phyloP scores from a whole-genome alignment of 768 basidiomycete genomes.

The Kwoniella heveanensis region DNA sequence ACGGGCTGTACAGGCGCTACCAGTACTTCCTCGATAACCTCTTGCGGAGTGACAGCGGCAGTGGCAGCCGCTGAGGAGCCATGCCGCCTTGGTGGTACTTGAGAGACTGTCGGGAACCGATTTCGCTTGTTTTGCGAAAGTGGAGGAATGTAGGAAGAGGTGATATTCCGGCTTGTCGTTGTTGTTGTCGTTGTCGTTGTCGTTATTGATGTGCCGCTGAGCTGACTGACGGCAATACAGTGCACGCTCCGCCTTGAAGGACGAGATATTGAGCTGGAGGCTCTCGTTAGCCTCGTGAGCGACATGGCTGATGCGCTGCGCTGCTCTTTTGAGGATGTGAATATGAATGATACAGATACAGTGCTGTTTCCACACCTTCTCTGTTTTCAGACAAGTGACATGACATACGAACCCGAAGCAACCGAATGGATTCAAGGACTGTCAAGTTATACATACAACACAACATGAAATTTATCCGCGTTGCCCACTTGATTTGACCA shows the following conservation, averaged over 20 bases:
- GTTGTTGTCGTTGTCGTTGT: too few relatives aligned
- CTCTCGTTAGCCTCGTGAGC: constrained; percentile 6
- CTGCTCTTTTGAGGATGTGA: background rate
- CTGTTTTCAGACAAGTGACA: too few relatives aligned
- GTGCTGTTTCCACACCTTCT: too few relatives aligned
- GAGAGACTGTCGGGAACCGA: too few relatives aligned
- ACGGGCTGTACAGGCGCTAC: constrained; percentile 5
- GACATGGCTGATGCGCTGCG: constrained; percentile 18
- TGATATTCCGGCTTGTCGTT: background rate
- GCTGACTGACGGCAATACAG: background rate
- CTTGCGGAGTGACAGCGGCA: background rate
- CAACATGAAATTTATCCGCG: constrained; percentile 20
- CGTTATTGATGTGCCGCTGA: too few relatives aligned
- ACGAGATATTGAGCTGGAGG: background rate
- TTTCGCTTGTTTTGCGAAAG: background rate
- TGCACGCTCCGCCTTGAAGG: background rate
- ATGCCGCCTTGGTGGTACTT: background rate
- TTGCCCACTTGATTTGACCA: background rate
- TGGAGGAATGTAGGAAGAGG: background rate
- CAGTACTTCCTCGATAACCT: background rate
- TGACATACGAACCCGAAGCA: too few relatives aligned
- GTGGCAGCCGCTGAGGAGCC: constrained; percentile 20
- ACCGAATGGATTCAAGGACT: too few relatives aligned
- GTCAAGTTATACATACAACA: too few relatives aligned
- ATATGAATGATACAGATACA: too few relatives aligned